phyloP scores from a whole-genome alignment of 371 early-diverging fungal species.

The Paramicrosporidium saccamoebae region DNA sequence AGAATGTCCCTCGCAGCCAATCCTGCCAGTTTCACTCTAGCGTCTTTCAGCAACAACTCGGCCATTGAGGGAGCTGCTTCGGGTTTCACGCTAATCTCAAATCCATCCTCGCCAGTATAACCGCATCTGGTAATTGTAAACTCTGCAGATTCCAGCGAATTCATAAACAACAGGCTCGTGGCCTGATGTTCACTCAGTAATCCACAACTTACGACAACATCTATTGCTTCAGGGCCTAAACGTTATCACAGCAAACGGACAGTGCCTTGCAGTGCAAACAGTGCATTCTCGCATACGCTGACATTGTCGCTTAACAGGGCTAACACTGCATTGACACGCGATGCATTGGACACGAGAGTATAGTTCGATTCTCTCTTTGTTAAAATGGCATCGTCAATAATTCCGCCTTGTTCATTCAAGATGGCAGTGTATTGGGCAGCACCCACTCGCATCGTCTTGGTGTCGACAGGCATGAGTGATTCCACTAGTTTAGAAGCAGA shows the following conservation, averaged over 20 bases:
- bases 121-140: conserved; percentile 69
- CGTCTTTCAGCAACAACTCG: conserved; percentile 23
- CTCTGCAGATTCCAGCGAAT: conserved; percentile 28
- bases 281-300: conserved; percentile 21
- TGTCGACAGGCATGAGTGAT: conserved; percentile 49
- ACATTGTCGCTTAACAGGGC: conserved; percentile 46
- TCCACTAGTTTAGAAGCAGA: too few relatives aligned
- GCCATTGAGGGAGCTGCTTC: conserved; percentile 24
- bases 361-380: conserved; percentile 24
- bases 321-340: conserved; percentile 78
- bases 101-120: conserved; percentile 97
- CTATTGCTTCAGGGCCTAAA: conserved; percentile 11
- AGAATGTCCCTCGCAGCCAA: conserved; percentile 78
- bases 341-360: conserved; percentile 92
- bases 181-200: conserved; percentile 80
- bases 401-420: conserved; percentile 79
- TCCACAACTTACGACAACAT: conserved; percentile 11
- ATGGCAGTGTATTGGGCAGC: too few relatives aligned
- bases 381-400: conserved; percentile 84
- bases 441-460: conserved; percentile 34
- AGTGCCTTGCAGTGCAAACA: conserved; percentile 66
- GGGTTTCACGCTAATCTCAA: conserved; percentile 66
- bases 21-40: conserved; percentile 63
- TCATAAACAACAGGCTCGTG: too few relatives aligned
- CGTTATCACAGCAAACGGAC: conserved; percentile 2